Percentiles rank a stretch among this genome's conserved stretches.
phyloP scores from a whole-genome alignment of 176 grass and related monocot genomes.

The Tillandsia leiboldiana region DNA sequence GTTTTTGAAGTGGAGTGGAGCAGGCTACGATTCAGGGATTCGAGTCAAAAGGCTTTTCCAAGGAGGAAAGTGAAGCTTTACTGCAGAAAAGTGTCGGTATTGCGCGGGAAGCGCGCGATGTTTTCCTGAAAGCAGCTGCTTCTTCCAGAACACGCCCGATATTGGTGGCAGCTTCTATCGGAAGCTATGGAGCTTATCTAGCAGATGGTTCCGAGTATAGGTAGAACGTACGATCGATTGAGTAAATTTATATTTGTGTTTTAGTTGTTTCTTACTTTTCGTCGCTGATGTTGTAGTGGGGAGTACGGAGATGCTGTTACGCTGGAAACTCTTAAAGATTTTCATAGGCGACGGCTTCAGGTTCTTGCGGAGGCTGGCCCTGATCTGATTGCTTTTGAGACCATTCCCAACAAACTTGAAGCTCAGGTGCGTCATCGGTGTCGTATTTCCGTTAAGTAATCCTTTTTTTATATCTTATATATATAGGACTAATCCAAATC shows the following conservation, averaged over 20 bases:
- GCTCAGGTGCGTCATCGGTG: conserved; percentile 41
- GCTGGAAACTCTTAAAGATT: conserved; percentile 67
- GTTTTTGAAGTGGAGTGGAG: conserved; percentile 3
- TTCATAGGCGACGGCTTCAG: conserved; percentile 64
- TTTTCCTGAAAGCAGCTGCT: conserved; percentile 43
- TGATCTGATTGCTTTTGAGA: conserved; percentile 93
- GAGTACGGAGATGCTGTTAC: conserved; percentile 66
- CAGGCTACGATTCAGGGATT: conserved; percentile 96
- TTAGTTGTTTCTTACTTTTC: conserved; percentile 17
- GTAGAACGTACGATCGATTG: conserved; percentile 21
- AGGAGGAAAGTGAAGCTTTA: conserved; percentile 54
- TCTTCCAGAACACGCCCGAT: conserved; percentile 36
- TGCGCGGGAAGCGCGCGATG: conserved; percentile 61
- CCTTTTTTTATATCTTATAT: not conserved
- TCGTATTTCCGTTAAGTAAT: not conserved
- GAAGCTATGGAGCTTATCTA: conserved; percentile 95
- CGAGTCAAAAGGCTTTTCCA: conserved; percentile 57
- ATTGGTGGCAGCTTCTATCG: conserved; percentile 76
- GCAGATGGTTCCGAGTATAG: conserved; percentile 98
- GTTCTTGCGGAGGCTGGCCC: conserved; percentile 68
- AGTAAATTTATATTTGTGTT: not conserved
- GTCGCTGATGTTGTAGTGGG: conserved; percentile 38
- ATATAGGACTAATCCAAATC: no score
- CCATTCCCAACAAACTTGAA: conserved; percentile 96
- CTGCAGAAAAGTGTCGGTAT: conserved; percentile 69